A percentile compares a stretch with the other conserved stretches of the same genome.
These are phyloP conservation scores for Ceratopteris richardii DNA, from an alignment of 75 land plant genomes.

Conservation along the genomic window DNA sequence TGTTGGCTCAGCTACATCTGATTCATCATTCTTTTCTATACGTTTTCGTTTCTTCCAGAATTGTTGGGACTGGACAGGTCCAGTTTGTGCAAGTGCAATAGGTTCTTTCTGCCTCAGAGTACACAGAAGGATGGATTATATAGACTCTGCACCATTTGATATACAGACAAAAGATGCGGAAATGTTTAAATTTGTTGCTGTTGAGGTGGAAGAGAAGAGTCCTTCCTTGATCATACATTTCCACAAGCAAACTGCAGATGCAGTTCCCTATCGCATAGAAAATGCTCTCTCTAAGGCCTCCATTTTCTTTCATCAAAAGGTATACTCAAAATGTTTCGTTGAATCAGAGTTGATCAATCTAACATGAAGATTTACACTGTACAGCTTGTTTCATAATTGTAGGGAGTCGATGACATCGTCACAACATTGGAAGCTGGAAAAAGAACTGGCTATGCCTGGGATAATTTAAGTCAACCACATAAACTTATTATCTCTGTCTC, in stretches of 20 bases:
- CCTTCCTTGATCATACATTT: conserved; percentile 58
- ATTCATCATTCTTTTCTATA: conserved; percentile 28
- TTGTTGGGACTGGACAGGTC: conserved; percentile 82
- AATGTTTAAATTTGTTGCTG: conserved; percentile 33
- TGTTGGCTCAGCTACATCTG: conserved; percentile 1
- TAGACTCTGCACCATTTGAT: conserved; percentile 6
- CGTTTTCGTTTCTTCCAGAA: conserved; percentile 47
- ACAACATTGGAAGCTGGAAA: conserved; percentile 37
- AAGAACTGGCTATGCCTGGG: conserved; percentile 76
- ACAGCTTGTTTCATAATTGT: neutral
- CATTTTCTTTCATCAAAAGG: conserved; percentile 75
- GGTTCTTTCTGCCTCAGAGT: conserved; percentile 80
- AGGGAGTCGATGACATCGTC: conserved; percentile 14
- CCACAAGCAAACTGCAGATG: conserved; percentile 31
- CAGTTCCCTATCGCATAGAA: conserved; percentile 74
- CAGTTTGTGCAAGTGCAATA: conserved; percentile 72
- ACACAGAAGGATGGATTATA: conserved; percentile 11
- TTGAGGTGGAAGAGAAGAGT: conserved; percentile 60
- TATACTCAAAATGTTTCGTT: conserved; percentile 8
- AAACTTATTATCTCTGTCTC: conserved; percentile 55
- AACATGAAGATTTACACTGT: neutral
- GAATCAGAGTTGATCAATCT: too few relatives aligned
- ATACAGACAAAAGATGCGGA: neutral
- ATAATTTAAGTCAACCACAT: conserved; percentile 65
- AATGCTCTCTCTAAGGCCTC: conserved; percentile 44